Base-by-base conservation (phyloP, 1,284 basidiomycete genomes). In the Entoloma clypeatum region DNA sequence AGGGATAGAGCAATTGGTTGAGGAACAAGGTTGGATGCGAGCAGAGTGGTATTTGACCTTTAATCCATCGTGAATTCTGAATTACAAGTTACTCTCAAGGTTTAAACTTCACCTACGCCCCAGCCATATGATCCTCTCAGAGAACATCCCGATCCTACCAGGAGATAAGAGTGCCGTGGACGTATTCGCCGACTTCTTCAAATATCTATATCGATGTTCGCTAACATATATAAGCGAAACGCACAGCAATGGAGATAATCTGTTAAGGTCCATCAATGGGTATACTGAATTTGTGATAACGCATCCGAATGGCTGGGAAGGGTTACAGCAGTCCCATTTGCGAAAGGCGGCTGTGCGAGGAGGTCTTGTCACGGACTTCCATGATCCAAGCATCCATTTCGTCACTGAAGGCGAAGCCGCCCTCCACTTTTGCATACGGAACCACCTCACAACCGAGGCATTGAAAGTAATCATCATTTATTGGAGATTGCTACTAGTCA, bases 41-140 rank as follows among this genome's bases (percentile, higher is more conserved):
- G 67, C 72, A 0, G 70, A 75, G 56, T 80, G 76, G 77, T 77
- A 41, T 27, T 25, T 36, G 11, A 18, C 27, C 32, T 13, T 26
- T 3, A 22, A 13, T 31, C 13, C 33, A 8, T 30, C 25, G 5
- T 39, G 19, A 19, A 22, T 27, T 14, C n/a, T 22, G 32, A 17
- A 22, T n/a, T n/a, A n/a, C 25, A 24, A 3, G 17, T 16, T 17
- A 18, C 21, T 29, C 16, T 29, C 28, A 36, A 80, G 77, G 78
- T 81, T 78, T 63, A 80, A 81, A 51, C 55, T 81, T 0, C 63
- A 77, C 48, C 56, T 81, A 2, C 67, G 72, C 1, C 71, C 72
- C n/a, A 58, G 62, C 13, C 51, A 66, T 28, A 34, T 49, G 36
- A 30, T 47, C 28, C 41, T 53, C 17, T 28, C 45, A 3, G 26